Conservation (phyloP, 108 stramenopile genomes). For the Skeletonema costatum region DNA sequence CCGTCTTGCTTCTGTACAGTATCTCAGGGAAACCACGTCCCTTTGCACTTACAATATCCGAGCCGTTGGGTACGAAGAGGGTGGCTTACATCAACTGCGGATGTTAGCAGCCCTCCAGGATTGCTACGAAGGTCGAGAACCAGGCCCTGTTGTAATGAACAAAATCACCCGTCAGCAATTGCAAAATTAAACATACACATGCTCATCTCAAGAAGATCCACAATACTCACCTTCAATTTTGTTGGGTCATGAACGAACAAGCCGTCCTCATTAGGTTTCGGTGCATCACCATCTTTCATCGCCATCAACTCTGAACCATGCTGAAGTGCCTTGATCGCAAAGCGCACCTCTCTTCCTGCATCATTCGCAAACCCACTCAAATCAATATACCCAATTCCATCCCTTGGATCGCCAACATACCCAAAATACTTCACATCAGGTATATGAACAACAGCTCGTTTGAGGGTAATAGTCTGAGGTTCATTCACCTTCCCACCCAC, state of each 20-base stretch:
- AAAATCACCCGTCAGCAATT: neutral
- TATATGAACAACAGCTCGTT: constrained; percentile 75
- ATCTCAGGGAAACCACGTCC: constrained; percentile 92
- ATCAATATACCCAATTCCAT: constrained; percentile 93
- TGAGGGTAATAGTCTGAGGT: constrained; percentile 68
- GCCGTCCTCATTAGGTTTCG: neutral
- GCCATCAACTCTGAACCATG: constrained; percentile 63
- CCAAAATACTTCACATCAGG: constrained; percentile 85
- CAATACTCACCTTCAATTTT: constrained; percentile 49
- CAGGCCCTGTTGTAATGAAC: constrained; percentile 54
- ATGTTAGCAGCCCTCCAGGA: constrained; percentile 93
- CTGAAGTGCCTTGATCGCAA: constrained; percentile 73
- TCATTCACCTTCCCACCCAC: constrained; percentile 55
- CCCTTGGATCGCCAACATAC: constrained; percentile 72
- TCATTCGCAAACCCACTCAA: constrained; percentile 89
- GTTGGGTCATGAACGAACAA: constrained; percentile 21
- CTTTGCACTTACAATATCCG: constrained; percentile 90
- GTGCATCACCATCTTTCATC: constrained; percentile 38
- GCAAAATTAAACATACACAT: neutral
- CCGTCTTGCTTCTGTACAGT: constrained; percentile 78
- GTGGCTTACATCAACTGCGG: constrained; percentile 92
- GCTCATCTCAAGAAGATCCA: neutral
- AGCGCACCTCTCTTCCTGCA: constrained; percentile 84
- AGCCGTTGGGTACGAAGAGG: constrained; percentile 88
- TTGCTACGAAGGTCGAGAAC: constrained; percentile 94